phyloP scores from a whole-genome alignment of 257 asterid genomes.

The Coffea eugenioides region DNA sequence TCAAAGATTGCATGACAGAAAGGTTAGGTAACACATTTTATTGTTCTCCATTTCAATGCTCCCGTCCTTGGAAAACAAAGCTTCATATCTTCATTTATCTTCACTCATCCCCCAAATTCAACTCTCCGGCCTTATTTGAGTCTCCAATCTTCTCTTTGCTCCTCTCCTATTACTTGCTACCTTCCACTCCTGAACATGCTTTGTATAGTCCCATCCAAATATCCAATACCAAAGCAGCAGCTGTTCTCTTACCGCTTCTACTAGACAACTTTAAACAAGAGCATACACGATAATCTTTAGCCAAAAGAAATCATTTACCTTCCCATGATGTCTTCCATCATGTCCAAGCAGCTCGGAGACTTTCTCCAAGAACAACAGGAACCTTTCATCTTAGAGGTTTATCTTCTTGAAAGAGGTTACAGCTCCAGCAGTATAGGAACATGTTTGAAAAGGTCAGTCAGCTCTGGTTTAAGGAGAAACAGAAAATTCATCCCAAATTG shows the following conservation, averaged over 20 bases:
- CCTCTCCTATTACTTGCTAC: constrained; percentile 10
- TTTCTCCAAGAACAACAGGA: constrained; percentile 76
- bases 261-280: not conserved
- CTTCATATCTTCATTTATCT: constrained; percentile 18
- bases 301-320: not conserved
- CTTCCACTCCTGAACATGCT: constrained; percentile 18
- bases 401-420: constrained; percentile 52
- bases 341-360: constrained; percentile 33
- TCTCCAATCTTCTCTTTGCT: constrained; percentile 21
- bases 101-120: constrained; percentile 12
- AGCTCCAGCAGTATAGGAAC: constrained; percentile 10
- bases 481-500: constrained; percentile 36
- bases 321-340: constrained; percentile 6
- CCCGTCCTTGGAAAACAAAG: constrained; percentile 9
- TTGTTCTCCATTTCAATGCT: constrained; percentile 9
- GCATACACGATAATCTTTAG: not conserved
- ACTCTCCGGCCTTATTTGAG: constrained; percentile 27
- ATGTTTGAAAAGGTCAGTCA: constrained; percentile 29
- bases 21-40: constrained; percentile 15
- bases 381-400: constrained; percentile 58
- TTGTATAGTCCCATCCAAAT: constrained; percentile 23
- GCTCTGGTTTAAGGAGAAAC: constrained; percentile 32
- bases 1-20: constrained; percentile 30
- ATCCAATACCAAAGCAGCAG: constrained; percentile 25
- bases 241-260: not conserved